Percentiles rank a stretch among this genome's conserved stretches.
Conservation (phyloP, 495 filamentous ascomycete genomes). For the Geoglossum glabrum region DNA sequence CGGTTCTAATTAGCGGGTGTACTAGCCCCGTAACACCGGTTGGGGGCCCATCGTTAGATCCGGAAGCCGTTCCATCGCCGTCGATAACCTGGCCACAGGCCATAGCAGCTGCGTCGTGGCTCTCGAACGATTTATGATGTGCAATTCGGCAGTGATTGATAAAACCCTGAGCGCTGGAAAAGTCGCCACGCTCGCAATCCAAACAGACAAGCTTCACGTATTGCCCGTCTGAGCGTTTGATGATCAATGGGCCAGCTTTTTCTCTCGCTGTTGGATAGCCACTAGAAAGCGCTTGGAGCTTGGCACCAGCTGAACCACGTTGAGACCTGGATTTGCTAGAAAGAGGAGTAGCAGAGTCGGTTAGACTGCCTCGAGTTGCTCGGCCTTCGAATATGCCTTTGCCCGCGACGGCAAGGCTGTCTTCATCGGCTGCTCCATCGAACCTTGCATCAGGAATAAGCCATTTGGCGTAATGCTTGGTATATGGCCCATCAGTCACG, state of each 20-base stretch:
- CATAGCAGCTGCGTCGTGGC: slow-evolving; percentile 84
- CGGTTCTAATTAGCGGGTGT: slow-evolving; percentile 46
- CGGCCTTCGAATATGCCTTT: slow-evolving; percentile 31
- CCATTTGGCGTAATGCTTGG: slow-evolving; percentile 87
- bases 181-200: slow-evolving; percentile 73
- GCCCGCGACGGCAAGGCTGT: not conserved
- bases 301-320: slow-evolving; percentile 35
- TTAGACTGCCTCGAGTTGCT: slow-evolving; percentile 46
- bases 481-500: slow-evolving; percentile 77
- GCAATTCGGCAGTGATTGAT: slow-evolving; percentile 97
- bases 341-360: slow-evolving; percentile 31
- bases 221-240: slow-evolving; percentile 38
- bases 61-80: slow-evolving; percentile 27
- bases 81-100: slow-evolving; percentile 71
- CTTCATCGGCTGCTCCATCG: slow-evolving; percentile 15
- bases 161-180: slow-evolving; percentile 89
- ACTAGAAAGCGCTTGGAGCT: slow-evolving; percentile 51
- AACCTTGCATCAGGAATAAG: slow-evolving; percentile 75
- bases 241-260: slow-evolving; percentile 37
- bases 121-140: slow-evolving; percentile 75
- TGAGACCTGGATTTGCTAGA: slow-evolving; percentile 41
- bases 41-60: slow-evolving; percentile 17
- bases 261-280: slow-evolving; percentile 53
- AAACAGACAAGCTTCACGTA: slow-evolving; percentile 69
- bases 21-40: slow-evolving; percentile 31